Percentiles rank a stretch among this genome's conserved stretches.
Evolutionary conservation across 1,284 basidiomycete genomes (phyloP).

Genomic region (Garcileccinum viscosum): DNA sequence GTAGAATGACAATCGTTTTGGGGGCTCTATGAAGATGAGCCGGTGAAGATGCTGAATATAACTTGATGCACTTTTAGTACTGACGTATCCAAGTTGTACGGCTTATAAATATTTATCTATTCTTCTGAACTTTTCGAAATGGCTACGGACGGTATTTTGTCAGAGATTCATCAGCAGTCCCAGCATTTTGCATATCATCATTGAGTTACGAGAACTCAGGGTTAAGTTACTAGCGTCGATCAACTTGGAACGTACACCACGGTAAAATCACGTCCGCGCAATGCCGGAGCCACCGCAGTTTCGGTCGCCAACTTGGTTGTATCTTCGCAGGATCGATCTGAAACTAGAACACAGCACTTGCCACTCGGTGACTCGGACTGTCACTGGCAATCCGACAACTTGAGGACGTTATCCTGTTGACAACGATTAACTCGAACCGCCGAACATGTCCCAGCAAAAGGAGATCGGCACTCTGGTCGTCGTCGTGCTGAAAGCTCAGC

Average conservation of each 20-base stretch:
- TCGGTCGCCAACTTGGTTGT: neutral
- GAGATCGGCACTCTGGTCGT: conserved; percentile 74
- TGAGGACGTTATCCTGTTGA: neutral
- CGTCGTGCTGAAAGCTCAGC: conserved; percentile 75
- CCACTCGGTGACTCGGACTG: too few relatives aligned
- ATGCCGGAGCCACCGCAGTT: neutral
- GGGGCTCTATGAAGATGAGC: too few relatives aligned
- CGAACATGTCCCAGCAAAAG: conserved; percentile 37
- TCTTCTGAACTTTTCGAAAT: too few relatives aligned
- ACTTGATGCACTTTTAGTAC: neutral
- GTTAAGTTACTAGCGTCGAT: too few relatives aligned
- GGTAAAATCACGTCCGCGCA: too few relatives aligned
- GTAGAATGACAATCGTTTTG: neutral
- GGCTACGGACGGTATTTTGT: too few relatives aligned
- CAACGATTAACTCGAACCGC: neutral
- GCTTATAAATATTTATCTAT: too few relatives aligned
- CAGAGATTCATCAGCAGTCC: neutral
- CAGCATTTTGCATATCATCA: neutral
- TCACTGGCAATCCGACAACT: too few relatives aligned
- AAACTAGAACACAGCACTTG: neutral
- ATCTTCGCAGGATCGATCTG: neutral
- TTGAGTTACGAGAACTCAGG: neutral
- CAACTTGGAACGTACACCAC: too few relatives aligned
- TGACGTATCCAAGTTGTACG: too few relatives aligned
- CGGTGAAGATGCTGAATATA: too few relatives aligned